Base-by-base conservation (phyloP, 1,284 basidiomycete genomes). In the Anthracocystis panici-leucophaei region DNA sequence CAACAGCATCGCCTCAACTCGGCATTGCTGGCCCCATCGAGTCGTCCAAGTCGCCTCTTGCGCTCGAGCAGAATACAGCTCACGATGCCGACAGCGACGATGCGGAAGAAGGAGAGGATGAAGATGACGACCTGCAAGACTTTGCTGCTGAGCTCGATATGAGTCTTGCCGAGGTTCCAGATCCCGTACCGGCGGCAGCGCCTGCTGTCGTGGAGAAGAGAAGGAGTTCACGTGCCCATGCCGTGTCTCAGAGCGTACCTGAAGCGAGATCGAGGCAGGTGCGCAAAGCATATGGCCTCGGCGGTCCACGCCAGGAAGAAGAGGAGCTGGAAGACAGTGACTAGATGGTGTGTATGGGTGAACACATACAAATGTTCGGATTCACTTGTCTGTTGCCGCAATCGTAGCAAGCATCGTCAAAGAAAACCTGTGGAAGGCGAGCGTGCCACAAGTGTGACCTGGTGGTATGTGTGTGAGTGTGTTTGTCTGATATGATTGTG, bases 141-240 rank as follows among this genome's bases (percentile, higher is more conserved):
- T 75, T 75, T 65, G 73, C 73, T 8, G 73, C 73, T 33, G 73
- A 75, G 55, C 68, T 75, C 21, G 68, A 75, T 29, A 57, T 75
- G 67, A 71, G 64, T 42, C 60, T 75, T 5, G 68, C 73, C 5
- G 73, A 75, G 23, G 56, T 29, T 3, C 59, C 64, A 12, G 64
- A 58, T n/a, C 40, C 63, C 21, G 25, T 63, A 0, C 55, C 66
- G 1, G 41, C 35, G 18, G 41, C 51, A 35, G 55, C 55, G 9
- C 35, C 53, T 27, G n/a, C 40, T 31, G 41, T 56, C 1, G 55
- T 31, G 20, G 64, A 68, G 27, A 68, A 63, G 51, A 55, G 66
- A 21, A 65, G 58, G 41, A 71, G 58, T 42, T 61, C 58, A 1
- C 44, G 62, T 21, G 46, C 48, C 16, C 25, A 45, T n/a, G 27